Evolutionary conservation across 345 rosid species (phyloP).

Genomic region (Hibiscus trionum): DNA sequence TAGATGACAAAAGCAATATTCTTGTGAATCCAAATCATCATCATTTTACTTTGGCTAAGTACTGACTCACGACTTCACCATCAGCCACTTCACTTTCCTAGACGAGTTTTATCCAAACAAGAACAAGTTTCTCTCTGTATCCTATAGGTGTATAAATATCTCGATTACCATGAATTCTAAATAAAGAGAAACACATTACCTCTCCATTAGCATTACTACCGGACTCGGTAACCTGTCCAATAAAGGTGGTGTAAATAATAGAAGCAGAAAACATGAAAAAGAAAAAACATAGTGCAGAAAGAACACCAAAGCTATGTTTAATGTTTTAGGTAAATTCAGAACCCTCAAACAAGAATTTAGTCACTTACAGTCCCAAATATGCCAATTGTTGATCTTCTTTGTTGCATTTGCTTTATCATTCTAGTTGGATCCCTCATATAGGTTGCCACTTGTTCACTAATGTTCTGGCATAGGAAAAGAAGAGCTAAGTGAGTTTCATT

Average conservation of each 20-base stretch:
- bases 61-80: background rate
- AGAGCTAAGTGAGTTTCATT: conserved; percentile 10
- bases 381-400: conserved; percentile 52
- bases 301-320: background rate
- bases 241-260: conserved; percentile 14
- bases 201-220: conserved; percentile 27
- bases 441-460: conserved; percentile 80
- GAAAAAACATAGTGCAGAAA: background rate
- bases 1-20: background rate
- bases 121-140: background rate
- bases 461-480: conserved; percentile 41
- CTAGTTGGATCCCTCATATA: conserved; percentile 94
- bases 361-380: conserved; percentile 72
- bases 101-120: background rate
- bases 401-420: conserved; percentile 96
- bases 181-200: conserved; percentile 26
- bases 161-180: background rate
- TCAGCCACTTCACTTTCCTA: background rate
- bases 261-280: background rate
- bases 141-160: background rate
- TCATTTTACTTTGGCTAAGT: background rate
- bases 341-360: background rate
- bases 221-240: conserved; percentile 28
- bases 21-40: background rate
- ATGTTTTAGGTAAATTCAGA: background rate